Base-by-base conservation (phyloP, 148 eudicot species). In the Bassia scoparia region DNA sequence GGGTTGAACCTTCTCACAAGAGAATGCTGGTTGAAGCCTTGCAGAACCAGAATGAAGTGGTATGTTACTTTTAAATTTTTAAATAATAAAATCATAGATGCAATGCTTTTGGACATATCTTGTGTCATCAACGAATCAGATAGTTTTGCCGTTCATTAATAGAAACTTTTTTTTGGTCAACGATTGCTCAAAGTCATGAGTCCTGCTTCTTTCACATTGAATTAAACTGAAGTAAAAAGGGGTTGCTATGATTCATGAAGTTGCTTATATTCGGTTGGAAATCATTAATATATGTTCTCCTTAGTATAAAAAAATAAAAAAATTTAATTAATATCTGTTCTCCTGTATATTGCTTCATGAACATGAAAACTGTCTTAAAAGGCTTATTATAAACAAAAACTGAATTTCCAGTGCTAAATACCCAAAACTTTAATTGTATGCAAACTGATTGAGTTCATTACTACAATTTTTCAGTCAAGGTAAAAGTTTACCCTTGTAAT, bases 1-100 rank as follows among this genome's bases (percentile, higher is more conserved):
- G 99, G 97, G 99, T 96, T 67, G 99, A 96, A 78, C 97, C 99
- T 81, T 86, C 99, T 77, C 99, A 96, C 87, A 96, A 96, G 82
- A 86, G 90, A 79, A 96, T 92, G 96, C 86, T 96, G 78, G 97
- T 96, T 79, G 99, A 96, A 83, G 93, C 99, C 68, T 83, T 96
- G 73, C 99, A 96, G 70, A 84, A 87, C 73, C 97, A 92, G 80
- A 96, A 92, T 83, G 99, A 96, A 88, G 99, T 96, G 94, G 99
- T 96, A 85, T 54, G 74, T 74, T 29, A 31, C 24, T 34, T 29
- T 49, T 27, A 17, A 48, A 64, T 44, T 21, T 38, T 16, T 23
- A 15, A 29, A 10, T 20, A 29, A 33, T 5, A 41, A 33, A 11
- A 21, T 17, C 13, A 30, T 48, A 67, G 33, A 21, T 75, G 37